Conservation (phyloP, 2,329 filamentous ascomycete genomes). For the Calonectria crousiana region DNA sequence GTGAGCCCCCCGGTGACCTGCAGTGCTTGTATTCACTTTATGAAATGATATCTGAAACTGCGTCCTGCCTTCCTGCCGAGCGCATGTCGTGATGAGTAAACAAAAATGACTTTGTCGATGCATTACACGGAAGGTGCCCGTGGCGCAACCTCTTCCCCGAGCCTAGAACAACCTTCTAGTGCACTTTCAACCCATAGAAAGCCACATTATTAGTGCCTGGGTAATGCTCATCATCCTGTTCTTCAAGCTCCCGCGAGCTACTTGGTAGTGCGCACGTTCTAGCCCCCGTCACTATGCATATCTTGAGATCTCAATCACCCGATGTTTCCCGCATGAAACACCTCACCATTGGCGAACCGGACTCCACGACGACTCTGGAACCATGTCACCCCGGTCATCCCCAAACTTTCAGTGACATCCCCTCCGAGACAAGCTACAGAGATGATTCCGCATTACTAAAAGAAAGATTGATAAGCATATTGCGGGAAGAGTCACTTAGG, state of each 20-base stretch:
- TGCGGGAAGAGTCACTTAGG: too few relatives aligned
- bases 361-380: not conserved
- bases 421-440: not conserved
- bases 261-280: not conserved
- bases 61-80: not conserved
- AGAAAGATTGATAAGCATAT: not conserved
- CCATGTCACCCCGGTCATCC: not conserved
- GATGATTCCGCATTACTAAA: not conserved
- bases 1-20: not conserved
- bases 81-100: not conserved
- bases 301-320: not conserved
- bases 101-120: not conserved
- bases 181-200: not conserved
- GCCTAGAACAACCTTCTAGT: not conserved
- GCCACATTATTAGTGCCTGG: not conserved
- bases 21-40: too few relatives aligned
- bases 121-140: not conserved
- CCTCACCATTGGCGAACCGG: not conserved
- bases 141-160: not conserved
- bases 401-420: not conserved
- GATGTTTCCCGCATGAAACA: not conserved
- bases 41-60: too few relatives aligned
- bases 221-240: not conserved
- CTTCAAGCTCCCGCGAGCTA: not conserved
- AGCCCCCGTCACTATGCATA: not conserved